Percentiles rank a stretch among this genome's conserved stretches.
Conservation (phyloP, 257 asterid species). For the Solanum pinnatisectum region DNA sequence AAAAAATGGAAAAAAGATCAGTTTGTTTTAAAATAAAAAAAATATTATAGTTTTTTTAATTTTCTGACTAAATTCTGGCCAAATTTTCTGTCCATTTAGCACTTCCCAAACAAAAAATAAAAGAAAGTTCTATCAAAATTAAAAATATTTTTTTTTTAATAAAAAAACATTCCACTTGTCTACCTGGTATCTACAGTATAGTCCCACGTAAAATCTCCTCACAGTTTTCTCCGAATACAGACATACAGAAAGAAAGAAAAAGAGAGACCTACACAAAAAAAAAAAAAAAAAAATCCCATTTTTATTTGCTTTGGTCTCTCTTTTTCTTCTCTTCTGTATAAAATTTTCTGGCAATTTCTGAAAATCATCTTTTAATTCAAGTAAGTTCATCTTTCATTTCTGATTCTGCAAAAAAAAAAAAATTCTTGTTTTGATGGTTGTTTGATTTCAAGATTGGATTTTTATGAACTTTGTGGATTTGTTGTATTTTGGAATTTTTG, state of each 20-base stretch:
- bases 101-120: too few relatives aligned
- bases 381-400: not conserved
- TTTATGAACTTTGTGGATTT: not conserved
- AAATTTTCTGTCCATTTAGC: too few relatives aligned
- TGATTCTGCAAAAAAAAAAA: not conserved
- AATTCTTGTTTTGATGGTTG: not conserved
- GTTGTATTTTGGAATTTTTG: not conserved
- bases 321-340: not conserved
- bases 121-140: too few relatives aligned
- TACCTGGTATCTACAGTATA: not conserved
- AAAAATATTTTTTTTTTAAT: not conserved
- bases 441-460: not conserved
- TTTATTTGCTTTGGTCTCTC: not conserved
- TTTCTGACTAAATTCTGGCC: too few relatives aligned
- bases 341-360: not conserved
- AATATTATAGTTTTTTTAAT: too few relatives aligned
- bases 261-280: not conserved
- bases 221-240: not conserved
- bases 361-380: not conserved
- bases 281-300: not conserved
- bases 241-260: not conserved
- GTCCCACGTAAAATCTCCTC: not conserved
- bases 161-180: not conserved
- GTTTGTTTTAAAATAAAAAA: too few relatives aligned
- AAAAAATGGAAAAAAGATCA: too few relatives aligned